Base-by-base conservation (phyloP, 2,329 filamentous ascomycete genomes). In the Fusarium sulawesiense region DNA sequence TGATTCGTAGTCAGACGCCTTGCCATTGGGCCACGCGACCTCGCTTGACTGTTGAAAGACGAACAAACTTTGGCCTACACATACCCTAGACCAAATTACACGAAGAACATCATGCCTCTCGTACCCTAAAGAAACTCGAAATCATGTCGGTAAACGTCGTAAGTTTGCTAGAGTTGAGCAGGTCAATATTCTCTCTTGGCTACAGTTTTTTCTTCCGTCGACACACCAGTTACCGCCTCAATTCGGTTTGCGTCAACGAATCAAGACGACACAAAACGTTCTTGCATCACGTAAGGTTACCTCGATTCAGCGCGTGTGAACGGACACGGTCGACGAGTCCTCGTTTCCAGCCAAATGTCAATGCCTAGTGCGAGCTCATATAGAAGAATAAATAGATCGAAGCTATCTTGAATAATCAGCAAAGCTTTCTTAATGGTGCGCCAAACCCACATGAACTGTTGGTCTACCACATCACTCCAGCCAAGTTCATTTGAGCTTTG, bases 1-100 rank as follows among this genome's bases (percentile, higher is more conserved):
- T 76, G 75, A 76, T 76, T 76, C 75, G 75, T 76, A 76, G 75
- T 76, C 75, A 76, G 75, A 76, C 75, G 75, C 75, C 75, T 75
- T 76, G 75, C 75, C 74, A 76, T 76, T 76, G 72, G 73, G 73
- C 73, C 73, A 75, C 73, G 73, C 64, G 64, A 71, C 68, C 68
- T n/a, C 0, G 2, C 1, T n/a, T 29, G 3, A 10, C 27, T 49
- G n/a, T n/a, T 29, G 23, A 12, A 23, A 2, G 42, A 18, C 4
- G 8, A 37, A 37, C 10, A 25, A 11, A 18, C 0, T 45, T 45
- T 16, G 20, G 8, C 13, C 13, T 45, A 18, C 20, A 45, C 5
- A 37, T 37, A 37, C 34, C 34, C 34, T 37, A 37, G 6, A n/a
- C 34, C 6, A 7, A 2, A 6, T n/a, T 12, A 7, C 18, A 37